Base-by-base conservation (phyloP, 495 filamentous ascomycete genomes). In the Penicillium coprophilum region DNA sequence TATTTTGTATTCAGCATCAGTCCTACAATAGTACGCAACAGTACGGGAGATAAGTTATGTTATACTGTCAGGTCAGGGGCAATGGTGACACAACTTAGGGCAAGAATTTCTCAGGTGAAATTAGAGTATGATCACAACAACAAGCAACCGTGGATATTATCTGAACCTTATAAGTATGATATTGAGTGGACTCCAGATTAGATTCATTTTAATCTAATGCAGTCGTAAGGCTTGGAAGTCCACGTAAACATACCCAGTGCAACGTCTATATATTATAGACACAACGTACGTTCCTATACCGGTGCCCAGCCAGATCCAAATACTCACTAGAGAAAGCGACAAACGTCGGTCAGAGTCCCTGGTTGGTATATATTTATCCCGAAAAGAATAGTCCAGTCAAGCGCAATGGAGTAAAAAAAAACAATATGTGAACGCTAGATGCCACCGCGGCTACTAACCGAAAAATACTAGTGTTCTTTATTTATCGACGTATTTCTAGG, bases 401-500 rank as follows among this genome's bases (percentile, higher is more conserved):
- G 8, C 17, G 8, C n/a, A 19, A 13, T 20, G 20, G 2, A 36
- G 38, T 31, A n/a, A 10, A 4, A n/a, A 10, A 4, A 23, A n/a
- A 50, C 5, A 21, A 27, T 38, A 9, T 13, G 6, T 13, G 6
- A 31, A 31, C 27, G 27, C 19, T 31, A 7, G 5, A 31, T 34
- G 20, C 23, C 28, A 10, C n/a, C 15, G 32, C 46, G 46, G 27
- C 28, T 50, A 13, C 30, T 5, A 17, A 46, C 40, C 21, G 31
- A 38, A 46, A 44, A 46, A 46, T 53, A 53, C 51, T 31, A 34
- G 30, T 12, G 43, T 46, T 28, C 10, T 36, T 40, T 21, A n/a
- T 7, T 15, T 13, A 6, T 6, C n/a, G 31, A 36, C 13, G 13
- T 44, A 45, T 34, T 53, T 27, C 17, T 28, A 44, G 17, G 8